Base-by-base conservation (phyloP, 208 protist genomes). In the Leishmania gerbilli region DNA sequence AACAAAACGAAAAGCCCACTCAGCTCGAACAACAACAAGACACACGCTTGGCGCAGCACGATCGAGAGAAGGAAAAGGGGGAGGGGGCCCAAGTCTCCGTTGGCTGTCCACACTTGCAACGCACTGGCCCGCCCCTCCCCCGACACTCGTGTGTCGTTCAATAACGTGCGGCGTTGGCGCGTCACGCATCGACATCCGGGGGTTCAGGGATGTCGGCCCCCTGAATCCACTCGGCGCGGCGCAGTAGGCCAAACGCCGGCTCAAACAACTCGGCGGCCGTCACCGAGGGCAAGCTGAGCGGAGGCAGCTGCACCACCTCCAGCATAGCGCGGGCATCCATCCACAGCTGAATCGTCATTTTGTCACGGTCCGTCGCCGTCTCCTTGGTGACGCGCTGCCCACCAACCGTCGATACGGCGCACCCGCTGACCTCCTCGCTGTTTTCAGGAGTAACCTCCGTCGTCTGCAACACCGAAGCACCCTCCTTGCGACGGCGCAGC, bases 281-380 rank as follows among this genome's bases (percentile, higher is more conserved):
- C 2, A 62, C 51, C 21, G 80, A 71, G 1, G 82, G 13, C 3
- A 82, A 6, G 37, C 58, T 31, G 51, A 86, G 62, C 3, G 82
- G 83, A 37, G 71, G 65, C 40, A 67, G 64, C 75, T 79, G 86
- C 76, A 65, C 71, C 49, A 42, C 72, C 65, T 89, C 71, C 80
- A 87, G 47, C 77, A 95, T 71, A 27, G 87, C 93, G 55, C 82
- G 86, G 4, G 92, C 91, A 77, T 98, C 95, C 74, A 96, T 80
- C 79, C 92, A 92, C 7, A 98, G 85, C 82, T 98, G 95, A 45
- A 96, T 69, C 47, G 88, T 90, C 92, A 98, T 97, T 78, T 96
- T 97, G 80, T 98, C 95, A 53, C 91, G 88, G 72, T 97, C 93
- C 19, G 91, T 91, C n/a, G 90, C 89, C 24, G 90, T 91, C 56